These are phyloP conservation scores for Fusarium acutatum DNA, from an alignment of 2,329 filamentous ascomycete genomes.

Conservation along the genomic window DNA sequence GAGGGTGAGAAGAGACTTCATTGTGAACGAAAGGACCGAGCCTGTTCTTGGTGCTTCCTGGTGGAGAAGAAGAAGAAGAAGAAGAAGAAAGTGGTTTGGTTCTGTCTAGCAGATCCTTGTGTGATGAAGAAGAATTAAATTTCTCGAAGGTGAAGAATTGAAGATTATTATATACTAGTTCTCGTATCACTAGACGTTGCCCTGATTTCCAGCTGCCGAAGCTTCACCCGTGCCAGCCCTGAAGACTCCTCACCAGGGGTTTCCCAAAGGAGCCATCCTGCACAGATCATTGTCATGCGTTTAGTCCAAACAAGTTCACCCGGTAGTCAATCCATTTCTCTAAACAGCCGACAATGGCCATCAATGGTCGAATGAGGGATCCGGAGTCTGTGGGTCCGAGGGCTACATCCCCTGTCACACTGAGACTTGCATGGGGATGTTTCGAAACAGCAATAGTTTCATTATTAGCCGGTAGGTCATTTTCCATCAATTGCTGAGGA, in stretches of 20 bases:
- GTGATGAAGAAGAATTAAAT: neutral
- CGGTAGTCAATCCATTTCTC: neutral
- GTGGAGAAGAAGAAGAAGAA: neutral
- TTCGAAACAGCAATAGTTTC: conserved; percentile 22
- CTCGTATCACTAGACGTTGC: neutral
- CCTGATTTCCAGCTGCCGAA: neutral
- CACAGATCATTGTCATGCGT: neutral
- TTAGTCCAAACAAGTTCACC: neutral
- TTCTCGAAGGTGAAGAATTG: neutral
- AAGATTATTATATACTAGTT: neutral
- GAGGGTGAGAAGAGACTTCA: conserved; percentile 12
- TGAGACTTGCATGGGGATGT: conserved; percentile 3
- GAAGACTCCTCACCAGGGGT: neutral
- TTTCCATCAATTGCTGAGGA: neutral
- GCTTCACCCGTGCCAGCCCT: neutral
- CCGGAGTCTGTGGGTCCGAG: conserved; percentile 13
- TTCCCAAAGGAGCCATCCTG: neutral
- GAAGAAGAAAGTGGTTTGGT: neutral
- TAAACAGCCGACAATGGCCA: neutral
- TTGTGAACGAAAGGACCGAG: neutral
- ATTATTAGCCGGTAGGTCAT: neutral
- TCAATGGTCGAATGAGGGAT: conserved; percentile 1
- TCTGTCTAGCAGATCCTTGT: conserved; percentile 19
- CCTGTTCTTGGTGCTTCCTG: neutral
- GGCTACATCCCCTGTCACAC: neutral